Base-by-base conservation (phyloP, 2,329 filamentous ascomycete genomes). In the Paraconiothyrium sp. region DNA sequence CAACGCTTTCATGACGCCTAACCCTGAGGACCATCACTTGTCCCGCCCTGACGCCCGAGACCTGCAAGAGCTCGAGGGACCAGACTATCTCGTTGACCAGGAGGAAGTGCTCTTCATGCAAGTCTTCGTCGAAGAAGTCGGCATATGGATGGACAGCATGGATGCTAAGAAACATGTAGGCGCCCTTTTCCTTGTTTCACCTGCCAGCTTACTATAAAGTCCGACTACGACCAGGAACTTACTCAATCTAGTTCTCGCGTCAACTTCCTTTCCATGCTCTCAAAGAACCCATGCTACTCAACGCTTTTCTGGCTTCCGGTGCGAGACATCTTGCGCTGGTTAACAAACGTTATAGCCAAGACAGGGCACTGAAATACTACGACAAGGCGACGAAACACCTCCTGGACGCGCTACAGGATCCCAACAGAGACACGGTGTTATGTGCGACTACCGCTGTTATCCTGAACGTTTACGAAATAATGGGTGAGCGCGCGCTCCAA, bases 91-190 rank as follows among this genome's bases (percentile, higher is more conserved):
- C 49, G 89, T 87, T 66, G 88, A 87, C 3, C 86, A 89, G 10
- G 92, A 97, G 60, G 93, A 97, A 75, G 86, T 95, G 0, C 81
- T 90, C n/a, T 93, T 93, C 74, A 92, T 97, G 90, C 92, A 97
- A 76, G 89, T 93, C 0, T 98, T 97, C 75, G 90, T 96, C 7
- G 91, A 96, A 72, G 91, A 97, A 67, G 92, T 98, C 2, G 93
- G 91, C 0, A 79, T 93, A 3, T 97, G 94, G 93, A 97, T 98
- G 92, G 94, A 97, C 78, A 92, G 89, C 46, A 89, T 97, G 83
- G 92, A 97, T 80, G 85, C 88, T 37, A 85, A 90, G 67, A 94
- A 94, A 80, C 92, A 96, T 75, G 84, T 87, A 78, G 63, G 83
- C 39, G 20, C 16, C n/a, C 13, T 16, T 24, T 47, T 44, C 22